Base-by-base conservation (phyloP, 78 protist species). In the Polysphondylium violaceum region DNA sequence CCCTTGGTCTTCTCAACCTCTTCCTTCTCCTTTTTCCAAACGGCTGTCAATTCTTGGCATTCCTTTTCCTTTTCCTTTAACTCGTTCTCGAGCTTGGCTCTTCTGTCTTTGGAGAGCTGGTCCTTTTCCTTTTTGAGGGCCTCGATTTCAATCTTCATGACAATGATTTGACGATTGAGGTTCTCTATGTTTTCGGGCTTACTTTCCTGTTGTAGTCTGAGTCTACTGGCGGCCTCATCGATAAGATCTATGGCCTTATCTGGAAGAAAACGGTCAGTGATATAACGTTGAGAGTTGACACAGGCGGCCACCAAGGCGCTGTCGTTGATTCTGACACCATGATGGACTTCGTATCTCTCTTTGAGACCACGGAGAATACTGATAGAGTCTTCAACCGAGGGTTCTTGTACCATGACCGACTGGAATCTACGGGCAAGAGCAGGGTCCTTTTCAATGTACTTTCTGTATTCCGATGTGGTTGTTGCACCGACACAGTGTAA, bases 401-500 rank as follows among this genome's bases (percentile, higher is more conserved):
- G 99, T 93, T 99, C 99, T 23, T 56, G 41, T 11, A 98, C 99
- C 60, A 67, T 17, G 1, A 97, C 98, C 25, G 58, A 79, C 87
- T 98, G 98, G 94, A 98, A 99, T 31, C 99, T 86, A 1, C 99
- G 92, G 59, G 95, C 99, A 7, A 99, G 86, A 21, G 99, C 99
- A 5, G 98, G 95, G 85, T 99, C 99, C 73, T 98, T 97, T 93
- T 98, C 99, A 81, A 99, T 85, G 90, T 98, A 73, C 89, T 97
- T 78, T 21, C 98, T 44, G 86, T 98, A 99, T 92, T 99, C 99
- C 0, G 88, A 76, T 6, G 95, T 76, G 1, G 99, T 99, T 1
- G 99, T 99, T 12, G 99, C 99, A 21, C 99, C 99, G 17, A 98
- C 97, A 90, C 98, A 96, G 6, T 96, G 98, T 25, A 99, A 93